A percentile compares a stretch with the other conserved stretches of the same genome.
Evolutionary conservation across 1,284 basidiomycete genomes (phyloP).

Genomic region (Cerioporus squamosus): DNA sequence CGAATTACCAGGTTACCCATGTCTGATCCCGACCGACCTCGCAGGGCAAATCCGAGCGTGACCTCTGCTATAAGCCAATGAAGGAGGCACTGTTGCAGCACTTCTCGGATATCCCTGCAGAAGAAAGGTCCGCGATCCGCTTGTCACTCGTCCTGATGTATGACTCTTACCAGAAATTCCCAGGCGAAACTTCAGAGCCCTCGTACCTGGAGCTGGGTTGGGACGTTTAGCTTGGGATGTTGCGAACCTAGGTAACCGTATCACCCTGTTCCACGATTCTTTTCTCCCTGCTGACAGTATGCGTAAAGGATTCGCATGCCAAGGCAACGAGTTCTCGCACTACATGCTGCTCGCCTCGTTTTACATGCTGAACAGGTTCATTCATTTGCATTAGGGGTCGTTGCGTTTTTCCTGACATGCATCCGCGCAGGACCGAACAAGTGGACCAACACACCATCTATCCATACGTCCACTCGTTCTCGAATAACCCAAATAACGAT

Average conservation of each 20-base stretch:
- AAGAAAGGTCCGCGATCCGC: slow-evolving; percentile 49
- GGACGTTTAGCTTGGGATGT: slow-evolving; percentile 88
- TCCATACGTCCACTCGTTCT: slow-evolving; percentile 91
- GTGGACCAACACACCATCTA: slow-evolving; percentile 76
- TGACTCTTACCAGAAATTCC: background rate
- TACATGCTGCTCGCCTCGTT: slow-evolving; percentile 90
- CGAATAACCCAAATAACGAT: slow-evolving; percentile 68
- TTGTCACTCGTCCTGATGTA: background rate
- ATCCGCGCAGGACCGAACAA: slow-evolving; percentile 59
- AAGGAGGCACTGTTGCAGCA: slow-evolving; percentile 69
- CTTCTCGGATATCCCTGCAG: slow-evolving; percentile 57
- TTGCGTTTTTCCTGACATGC: slow-evolving; percentile 12
- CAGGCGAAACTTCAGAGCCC: slow-evolving; percentile 67
- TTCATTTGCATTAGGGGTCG: background rate
- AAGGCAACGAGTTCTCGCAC: slow-evolving; percentile 94
- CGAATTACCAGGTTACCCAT: background rate
- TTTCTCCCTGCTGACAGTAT: no score
- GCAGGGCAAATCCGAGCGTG: slow-evolving; percentile 78
- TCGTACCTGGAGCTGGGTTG: slow-evolving; percentile 89
- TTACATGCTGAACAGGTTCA: slow-evolving; percentile 62
- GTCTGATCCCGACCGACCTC: background rate
- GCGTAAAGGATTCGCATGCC: slow-evolving; percentile 75
- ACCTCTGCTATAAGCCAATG: slow-evolving; percentile 80
- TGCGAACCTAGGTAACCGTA: slow-evolving; percentile 74
- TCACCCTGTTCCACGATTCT: no score